Evolutionary conservation across 306 rosid genomes (phyloP), one percentile per base, ranked within the genome.

Genomic region (Quercus mongolica): DNA sequence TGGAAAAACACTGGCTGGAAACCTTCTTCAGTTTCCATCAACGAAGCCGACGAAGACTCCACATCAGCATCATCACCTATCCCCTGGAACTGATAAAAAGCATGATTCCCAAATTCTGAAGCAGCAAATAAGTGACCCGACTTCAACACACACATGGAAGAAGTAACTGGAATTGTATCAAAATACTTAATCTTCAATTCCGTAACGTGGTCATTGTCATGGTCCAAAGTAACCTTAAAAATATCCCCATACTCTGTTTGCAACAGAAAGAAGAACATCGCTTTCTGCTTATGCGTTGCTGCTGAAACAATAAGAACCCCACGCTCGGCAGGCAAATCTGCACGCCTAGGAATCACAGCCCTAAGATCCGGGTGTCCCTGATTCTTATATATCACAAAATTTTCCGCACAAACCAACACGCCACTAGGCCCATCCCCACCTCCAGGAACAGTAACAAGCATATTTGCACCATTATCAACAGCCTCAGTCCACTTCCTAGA

Each of bases 351-450:
- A 85, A 95, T 91, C 78, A 93, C 98, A 69, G 97, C 99, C 85
- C 99, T 86, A 72, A 95, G 88, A 61, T 95, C 98, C 0, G 83
- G 92, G 65, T 91, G 97, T 0, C 97, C 99, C 82, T 90, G 98
- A 79, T 95, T 95, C 90, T 95, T 95, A 79, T 95, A 95, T 77
- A 95, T 93, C 71, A 95, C 99, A 83, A 91, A 93, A 82, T 95
- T 93, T 44, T 95, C 99, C 0, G 99, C 99, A 77, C 99, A 95
- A 56, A 95, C 97, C 70, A 95, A 88, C 64, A 95, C 99, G 6
- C 99, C 99, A 65, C 99, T 91, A 0, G 99, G 99, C 18, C 99
- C 99, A 77, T 95, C 99, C 2, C 89, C 97, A 0, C 99, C 99
- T 20, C 99, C 99, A 38, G 99, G 99, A 77, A 95, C 99, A 13